phyloP scores from a whole-genome alignment of 2,329 filamentous ascomycete species.

The Apiospora hydei region DNA sequence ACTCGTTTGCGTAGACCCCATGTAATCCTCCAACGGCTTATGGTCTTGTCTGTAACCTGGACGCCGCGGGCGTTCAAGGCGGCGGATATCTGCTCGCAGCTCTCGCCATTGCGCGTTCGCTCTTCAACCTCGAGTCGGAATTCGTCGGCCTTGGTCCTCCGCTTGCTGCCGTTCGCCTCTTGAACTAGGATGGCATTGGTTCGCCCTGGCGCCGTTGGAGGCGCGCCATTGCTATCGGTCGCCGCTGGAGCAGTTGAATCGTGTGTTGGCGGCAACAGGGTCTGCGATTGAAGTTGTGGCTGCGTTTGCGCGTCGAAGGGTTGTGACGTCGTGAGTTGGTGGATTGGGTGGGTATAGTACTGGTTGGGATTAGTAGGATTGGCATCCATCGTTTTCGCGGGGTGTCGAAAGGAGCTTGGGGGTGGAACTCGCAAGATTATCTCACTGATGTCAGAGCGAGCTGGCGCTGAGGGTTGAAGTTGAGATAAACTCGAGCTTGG shows the following conservation, averaged over 20 bases:
- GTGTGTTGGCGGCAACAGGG: not conserved
- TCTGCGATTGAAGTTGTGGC: not conserved
- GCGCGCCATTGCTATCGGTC: not conserved
- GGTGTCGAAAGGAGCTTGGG: not conserved
- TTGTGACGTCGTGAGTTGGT: slow-evolving; percentile 3
- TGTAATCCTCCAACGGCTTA: slow-evolving; percentile 32
- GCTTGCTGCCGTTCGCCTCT: slow-evolving; percentile 2
- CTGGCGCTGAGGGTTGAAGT: not conserved
- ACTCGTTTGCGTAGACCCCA: slow-evolving; percentile 34
- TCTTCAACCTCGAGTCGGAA: slow-evolving; percentile 32
- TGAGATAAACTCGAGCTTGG: not conserved
- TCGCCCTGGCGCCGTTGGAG: not conserved
- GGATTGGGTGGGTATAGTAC: not conserved
- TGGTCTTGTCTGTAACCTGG: slow-evolving; percentile 31
- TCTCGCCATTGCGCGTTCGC: slow-evolving; percentile 32
- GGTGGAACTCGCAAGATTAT: not conserved
- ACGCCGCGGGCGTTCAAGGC: slow-evolving; percentile 31
- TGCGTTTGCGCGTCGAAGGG: not conserved
- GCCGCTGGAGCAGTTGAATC: not conserved
- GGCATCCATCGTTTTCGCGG: not conserved
- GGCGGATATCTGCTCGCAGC: slow-evolving; percentile 32
- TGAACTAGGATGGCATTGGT: slow-evolving; percentile 16
- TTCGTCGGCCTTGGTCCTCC: slow-evolving; percentile 28
- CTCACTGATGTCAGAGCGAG: not conserved
- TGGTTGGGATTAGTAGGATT: not conserved